Evolutionary conservation across 2,329 filamentous ascomycete species (phyloP).

Genomic region (Hirsutella thompsonii): DNA sequence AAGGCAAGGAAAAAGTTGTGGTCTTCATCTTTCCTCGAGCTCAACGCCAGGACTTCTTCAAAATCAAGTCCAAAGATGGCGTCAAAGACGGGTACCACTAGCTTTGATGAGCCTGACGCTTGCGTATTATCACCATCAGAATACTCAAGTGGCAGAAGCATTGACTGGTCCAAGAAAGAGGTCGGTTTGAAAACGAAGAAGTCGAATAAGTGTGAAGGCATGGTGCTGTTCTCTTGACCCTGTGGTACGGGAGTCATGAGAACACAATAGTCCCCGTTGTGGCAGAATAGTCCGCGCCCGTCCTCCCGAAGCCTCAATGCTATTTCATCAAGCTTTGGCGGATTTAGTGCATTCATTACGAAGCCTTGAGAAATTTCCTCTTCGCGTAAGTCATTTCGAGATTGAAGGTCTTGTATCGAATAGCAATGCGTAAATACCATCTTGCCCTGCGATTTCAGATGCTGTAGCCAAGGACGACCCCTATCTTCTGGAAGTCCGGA

Average conservation of each 20-base stretch:
- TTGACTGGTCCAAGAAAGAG: conserved; percentile 7
- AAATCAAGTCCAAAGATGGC: conserved; percentile 19
- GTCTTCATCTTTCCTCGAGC: conserved; percentile 5
- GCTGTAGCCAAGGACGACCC: conserved; percentile 11
- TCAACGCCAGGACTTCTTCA: conserved; percentile 13
- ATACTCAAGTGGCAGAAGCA: no score
- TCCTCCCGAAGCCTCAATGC: conserved; percentile 20
- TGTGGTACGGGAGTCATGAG: conserved; percentile 26
- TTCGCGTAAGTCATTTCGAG: conserved; percentile 6
- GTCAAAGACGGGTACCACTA: conserved; percentile 11
- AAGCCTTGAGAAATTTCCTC: conserved; percentile 10
- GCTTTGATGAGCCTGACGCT: conserved; percentile 1
- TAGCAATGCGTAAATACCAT: conserved; percentile 23
- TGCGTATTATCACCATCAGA: no score
- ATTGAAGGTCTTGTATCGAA: conserved; percentile 17
- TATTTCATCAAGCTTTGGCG: conserved; percentile 13
- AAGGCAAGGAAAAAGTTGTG: conserved; percentile 36
- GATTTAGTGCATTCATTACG: conserved; percentile 6
- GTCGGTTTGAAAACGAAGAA: conserved; percentile 24
- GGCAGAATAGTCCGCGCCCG: conserved; percentile 22
- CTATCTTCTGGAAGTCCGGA: conserved; percentile 6
- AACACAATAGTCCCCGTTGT: conserved; percentile 19
- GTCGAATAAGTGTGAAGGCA: conserved; percentile 11
- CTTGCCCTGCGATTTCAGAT: conserved; percentile 11
- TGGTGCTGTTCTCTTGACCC: conserved; percentile 3